Evolutionary conservation across 805 yeast genomes (phyloP).

Genomic region (Yarrowia alimentaria): DNA sequence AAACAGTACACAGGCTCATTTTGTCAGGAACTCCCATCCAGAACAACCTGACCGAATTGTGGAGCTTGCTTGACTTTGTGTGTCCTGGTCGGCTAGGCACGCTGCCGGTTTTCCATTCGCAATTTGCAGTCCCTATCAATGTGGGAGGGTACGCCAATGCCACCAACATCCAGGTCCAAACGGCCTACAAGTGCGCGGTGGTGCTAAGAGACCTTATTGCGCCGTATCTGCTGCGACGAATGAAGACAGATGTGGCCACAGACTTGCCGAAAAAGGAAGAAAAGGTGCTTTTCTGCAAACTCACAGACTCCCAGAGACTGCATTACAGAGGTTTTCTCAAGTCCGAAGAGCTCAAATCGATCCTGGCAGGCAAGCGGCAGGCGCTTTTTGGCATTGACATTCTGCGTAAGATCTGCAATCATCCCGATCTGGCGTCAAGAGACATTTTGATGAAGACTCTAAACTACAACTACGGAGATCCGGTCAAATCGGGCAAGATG

Average conservation of each 20-base stretch:
- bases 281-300: constrained; percentile 86
- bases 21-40: constrained; percentile 96
- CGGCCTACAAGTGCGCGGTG: constrained; percentile 95
- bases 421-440: constrained; percentile 75
- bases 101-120: constrained; percentile 87
- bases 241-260: constrained; percentile 91
- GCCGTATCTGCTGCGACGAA: constrained; percentile 81
- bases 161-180: constrained; percentile 89
- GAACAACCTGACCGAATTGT: constrained; percentile 83
- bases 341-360: constrained; percentile 71
- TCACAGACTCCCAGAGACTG: constrained; percentile 72
- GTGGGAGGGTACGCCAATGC: constrained; percentile 99
- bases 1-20: constrained; percentile 81
- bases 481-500: constrained; percentile 75
- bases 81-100: constrained; percentile 95
- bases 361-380: constrained; percentile 71
- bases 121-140: constrained; percentile 88
- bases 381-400: constrained; percentile 88
- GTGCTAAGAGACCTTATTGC: constrained; percentile 82
- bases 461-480: constrained; percentile 45
- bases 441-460: constrained; percentile 41
- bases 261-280: constrained; percentile 92
- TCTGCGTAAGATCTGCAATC: constrained; percentile 89
- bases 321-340: constrained; percentile 72
- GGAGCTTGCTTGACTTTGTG: constrained; percentile 94